Conservation (phyloP, 2,329 filamentous ascomycete species). For the Ascosphaera acerosa region DNA sequence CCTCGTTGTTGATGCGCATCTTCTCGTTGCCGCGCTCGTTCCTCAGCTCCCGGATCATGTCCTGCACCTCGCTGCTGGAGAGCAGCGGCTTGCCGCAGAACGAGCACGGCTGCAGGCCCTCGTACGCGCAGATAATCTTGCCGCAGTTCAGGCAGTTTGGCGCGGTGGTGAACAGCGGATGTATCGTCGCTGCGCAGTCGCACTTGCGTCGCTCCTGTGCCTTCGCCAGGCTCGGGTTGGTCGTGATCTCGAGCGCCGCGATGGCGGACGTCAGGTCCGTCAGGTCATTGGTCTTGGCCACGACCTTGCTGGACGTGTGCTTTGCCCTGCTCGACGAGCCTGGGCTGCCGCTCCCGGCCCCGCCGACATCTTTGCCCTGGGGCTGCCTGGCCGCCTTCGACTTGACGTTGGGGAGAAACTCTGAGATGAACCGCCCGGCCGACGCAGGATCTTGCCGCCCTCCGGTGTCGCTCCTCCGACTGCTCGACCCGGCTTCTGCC, state of each 20-base stretch:
- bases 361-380: constrained; percentile 33
- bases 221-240: constrained; percentile 45
- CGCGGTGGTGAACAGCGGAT: constrained; percentile 70
- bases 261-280: constrained; percentile 50
- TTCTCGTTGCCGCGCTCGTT: constrained; percentile 71
- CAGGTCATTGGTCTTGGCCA: constrained; percentile 22
- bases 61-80: constrained; percentile 45
- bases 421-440: constrained; percentile 60
- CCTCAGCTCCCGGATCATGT: constrained; percentile 60
- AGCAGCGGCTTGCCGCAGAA: constrained; percentile 61
- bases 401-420: constrained; percentile 34
- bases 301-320: constrained; percentile 23
- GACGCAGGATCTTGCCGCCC: constrained; percentile 31
- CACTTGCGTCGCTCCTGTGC: constrained; percentile 44
- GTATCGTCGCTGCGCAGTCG: constrained; percentile 66
- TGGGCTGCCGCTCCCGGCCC: constrained; percentile 46
- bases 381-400: constrained; percentile 32
- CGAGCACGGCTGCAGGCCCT: constrained; percentile 82
- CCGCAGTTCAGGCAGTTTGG: constrained; percentile 85
- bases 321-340: constrained; percentile 39
- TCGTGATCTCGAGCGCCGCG: constrained; percentile 67
- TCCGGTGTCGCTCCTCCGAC: constrained; percentile 12
- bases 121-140: constrained; percentile 84
- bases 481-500: constrained; percentile 20
- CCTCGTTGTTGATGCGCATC: constrained; percentile 51